Evolutionary conservation across 176 grass and related monocot genomes (phyloP).

Genomic region (Chloris gayana): DNA sequence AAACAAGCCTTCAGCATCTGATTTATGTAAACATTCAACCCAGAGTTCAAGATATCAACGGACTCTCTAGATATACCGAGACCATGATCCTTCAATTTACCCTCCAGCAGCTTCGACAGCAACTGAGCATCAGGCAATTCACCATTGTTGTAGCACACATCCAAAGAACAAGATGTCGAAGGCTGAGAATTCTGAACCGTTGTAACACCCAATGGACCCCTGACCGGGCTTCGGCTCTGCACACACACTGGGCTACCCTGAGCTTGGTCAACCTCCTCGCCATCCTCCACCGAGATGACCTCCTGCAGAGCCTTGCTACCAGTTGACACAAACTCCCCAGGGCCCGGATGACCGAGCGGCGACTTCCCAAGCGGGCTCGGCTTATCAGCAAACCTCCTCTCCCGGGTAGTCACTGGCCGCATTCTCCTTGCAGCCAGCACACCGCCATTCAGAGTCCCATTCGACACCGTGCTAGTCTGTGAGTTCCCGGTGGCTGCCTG

Average conservation of each 20-base stretch:
- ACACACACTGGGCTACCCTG: conserved; percentile 53
- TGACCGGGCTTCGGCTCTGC: conserved; percentile 73
- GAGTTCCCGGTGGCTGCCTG: conserved; percentile 66
- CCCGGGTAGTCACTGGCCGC: conserved; percentile 11
- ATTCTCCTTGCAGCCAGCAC: conserved; percentile 29
- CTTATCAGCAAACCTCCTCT: conserved; percentile 54
- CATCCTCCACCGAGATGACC: conserved; percentile 70
- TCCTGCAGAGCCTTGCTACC: conserved; percentile 54
- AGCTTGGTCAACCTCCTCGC: conserved; percentile 81
- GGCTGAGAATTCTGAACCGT: conserved; percentile 41
- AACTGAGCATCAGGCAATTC: conserved; percentile 64
- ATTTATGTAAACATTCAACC: conserved; percentile 59
- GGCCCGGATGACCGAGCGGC: conserved; percentile 47
- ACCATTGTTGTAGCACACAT: conserved; percentile 47
- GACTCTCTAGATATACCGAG: conserved; percentile 49
- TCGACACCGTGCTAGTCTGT: conserved; percentile 49
- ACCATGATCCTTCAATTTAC: conserved; percentile 57
- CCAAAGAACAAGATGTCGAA: conserved; percentile 37
- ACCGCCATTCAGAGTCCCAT: conserved; percentile 39
- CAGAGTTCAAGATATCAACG: conserved; percentile 44
- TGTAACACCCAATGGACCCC: conserved; percentile 54
- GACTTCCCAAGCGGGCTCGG: conserved; percentile 61
- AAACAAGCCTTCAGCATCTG: conserved; percentile 60
- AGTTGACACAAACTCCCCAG: conserved; percentile 49
- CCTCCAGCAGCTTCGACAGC: conserved; percentile 49